phyloP scores from a whole-genome alignment of 208 protist species.

The Leishmania tarentolae region DNA sequence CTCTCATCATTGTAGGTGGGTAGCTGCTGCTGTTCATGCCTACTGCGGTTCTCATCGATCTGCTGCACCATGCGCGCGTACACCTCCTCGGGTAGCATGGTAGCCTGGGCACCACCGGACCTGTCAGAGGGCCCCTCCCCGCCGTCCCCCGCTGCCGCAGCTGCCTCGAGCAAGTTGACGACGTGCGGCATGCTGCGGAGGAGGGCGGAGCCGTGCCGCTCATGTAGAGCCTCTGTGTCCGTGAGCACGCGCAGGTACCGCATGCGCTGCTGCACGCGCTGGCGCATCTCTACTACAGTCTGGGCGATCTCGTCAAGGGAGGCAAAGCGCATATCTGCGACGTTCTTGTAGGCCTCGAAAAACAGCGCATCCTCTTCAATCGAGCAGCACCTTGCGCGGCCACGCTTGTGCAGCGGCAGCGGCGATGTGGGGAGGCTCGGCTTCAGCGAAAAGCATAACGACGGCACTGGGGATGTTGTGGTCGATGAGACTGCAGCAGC shows the following conservation, averaged over 20 bases:
- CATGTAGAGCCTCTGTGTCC: constrained; percentile 24
- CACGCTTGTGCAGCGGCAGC: neutral
- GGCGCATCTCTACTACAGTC: constrained; percentile 52
- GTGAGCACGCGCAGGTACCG: constrained; percentile 31
- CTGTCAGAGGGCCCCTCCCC: neutral
- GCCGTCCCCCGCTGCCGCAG: constrained; percentile 6
- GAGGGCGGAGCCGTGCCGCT: constrained; percentile 22
- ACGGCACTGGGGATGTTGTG: neutral
- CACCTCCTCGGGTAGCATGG: constrained; percentile 17
- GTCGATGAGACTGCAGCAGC: no score
- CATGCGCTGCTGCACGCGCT: constrained; percentile 43
- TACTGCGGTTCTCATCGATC: constrained; percentile 10
- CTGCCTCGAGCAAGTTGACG: constrained; percentile 23
- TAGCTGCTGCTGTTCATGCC: constrained; percentile 1
- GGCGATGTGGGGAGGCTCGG: neutral
- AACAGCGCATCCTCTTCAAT: constrained; percentile 34
- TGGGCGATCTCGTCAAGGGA: constrained; percentile 45
- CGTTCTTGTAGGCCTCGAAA: constrained; percentile 46
- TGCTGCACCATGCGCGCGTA: constrained; percentile 29
- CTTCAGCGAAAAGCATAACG: no score
- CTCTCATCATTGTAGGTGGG: neutral
- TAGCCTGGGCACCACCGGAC: neutral
- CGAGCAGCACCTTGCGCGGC: neutral
- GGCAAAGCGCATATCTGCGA: constrained; percentile 69
- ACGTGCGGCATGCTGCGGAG: constrained; percentile 33